Base-by-base conservation (phyloP, 768 basidiomycete genomes). In the Pilatotrama ljubarskyi region DNA sequence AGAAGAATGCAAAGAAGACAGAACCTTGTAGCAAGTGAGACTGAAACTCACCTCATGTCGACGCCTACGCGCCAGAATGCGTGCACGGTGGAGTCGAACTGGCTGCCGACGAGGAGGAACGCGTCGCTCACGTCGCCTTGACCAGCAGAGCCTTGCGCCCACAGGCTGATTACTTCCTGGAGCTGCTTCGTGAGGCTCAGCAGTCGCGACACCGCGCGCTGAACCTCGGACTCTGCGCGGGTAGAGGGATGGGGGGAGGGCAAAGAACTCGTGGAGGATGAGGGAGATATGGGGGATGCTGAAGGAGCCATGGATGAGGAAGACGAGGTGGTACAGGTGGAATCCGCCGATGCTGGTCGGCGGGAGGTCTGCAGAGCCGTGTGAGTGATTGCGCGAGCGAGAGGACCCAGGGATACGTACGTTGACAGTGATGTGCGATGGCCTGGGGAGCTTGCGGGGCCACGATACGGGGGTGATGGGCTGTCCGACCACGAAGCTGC, bases 21-120 rank as follows among this genome's bases (percentile, higher is more conserved):
- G 22, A 44, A 46, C 20, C 17, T 15, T 8, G 25, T 51, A 40
- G 29, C 5, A 38, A 25, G 18, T 9, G 11, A 40, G 32, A 20
- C 11, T 7, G 36, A 32, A 29, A 76, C 85, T 69, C 64, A 93
- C 95, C 80, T 86, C 66, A 95, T 84, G 61, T 87, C 82, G 62
- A 98, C 91, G 40, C 83, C 80, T 65, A 88, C 83, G 35, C 78
- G 76, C 10, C 83, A 80, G 69, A 98, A 97, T 0, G 93, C 91
- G 38, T 75, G 78, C 20, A 92, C 82, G 41, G 87, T 87, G 2
- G 80, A 74, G 72, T 95, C 94, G 78, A 97, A 95, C 65, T 95
- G 89, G 68, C 90, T 89, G 43, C 93, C 94, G 15, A 97, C 83
- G 66, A 85, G 82, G 54, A 98, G 91, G 72, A 94, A 98, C 53